Percentiles rank a stretch among this genome's conserved stretches.
These are phyloP conservation scores for Juglanconis juglandina DNA, from an alignment of 2,329 filamentous ascomycete species.

Conservation along the genomic window DNA sequence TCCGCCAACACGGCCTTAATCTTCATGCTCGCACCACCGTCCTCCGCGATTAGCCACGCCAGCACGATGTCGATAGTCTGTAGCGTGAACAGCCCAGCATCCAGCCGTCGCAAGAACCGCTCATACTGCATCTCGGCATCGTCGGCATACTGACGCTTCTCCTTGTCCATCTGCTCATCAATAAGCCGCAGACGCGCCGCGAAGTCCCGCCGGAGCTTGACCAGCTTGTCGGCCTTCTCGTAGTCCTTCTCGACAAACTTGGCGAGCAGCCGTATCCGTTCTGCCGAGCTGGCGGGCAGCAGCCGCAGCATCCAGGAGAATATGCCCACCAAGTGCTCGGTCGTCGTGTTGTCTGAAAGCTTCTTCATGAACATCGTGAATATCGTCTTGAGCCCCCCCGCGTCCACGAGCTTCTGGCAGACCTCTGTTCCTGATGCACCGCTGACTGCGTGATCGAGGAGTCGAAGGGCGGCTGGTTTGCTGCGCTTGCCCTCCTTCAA, in stretches of 20 bases:
- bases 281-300: conserved; percentile 72
- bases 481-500: conserved; percentile 82
- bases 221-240: conserved; percentile 72
- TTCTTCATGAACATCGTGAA: conserved; percentile 90
- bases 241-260: conserved; percentile 97
- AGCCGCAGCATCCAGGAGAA: conserved; percentile 78
- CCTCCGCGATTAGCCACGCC: conserved; percentile 89
- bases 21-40: conserved; percentile 66
- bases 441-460: conserved; percentile 77
- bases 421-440: conserved; percentile 52
- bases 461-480: conserved; percentile 71
- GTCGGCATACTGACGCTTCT: conserved; percentile 47
- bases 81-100: conserved; percentile 79
- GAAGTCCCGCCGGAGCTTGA: conserved; percentile 71
- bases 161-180: conserved; percentile 57
- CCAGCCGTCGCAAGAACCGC: conserved; percentile 71
- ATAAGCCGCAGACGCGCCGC: conserved; percentile 58
- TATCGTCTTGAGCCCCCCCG: conserved; percentile 76
- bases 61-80: conserved; percentile 82
- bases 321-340: conserved; percentile 80
- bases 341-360: conserved; percentile 58
- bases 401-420: conserved; percentile 75
- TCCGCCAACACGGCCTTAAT: conserved; percentile 64
- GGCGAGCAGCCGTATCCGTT: conserved; percentile 78
- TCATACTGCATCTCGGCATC: conserved; percentile 64